These are phyloP conservation scores for Phytophthora capsici DNA, from an alignment of 352 stramenopile species.

Conservation along the genomic window DNA sequence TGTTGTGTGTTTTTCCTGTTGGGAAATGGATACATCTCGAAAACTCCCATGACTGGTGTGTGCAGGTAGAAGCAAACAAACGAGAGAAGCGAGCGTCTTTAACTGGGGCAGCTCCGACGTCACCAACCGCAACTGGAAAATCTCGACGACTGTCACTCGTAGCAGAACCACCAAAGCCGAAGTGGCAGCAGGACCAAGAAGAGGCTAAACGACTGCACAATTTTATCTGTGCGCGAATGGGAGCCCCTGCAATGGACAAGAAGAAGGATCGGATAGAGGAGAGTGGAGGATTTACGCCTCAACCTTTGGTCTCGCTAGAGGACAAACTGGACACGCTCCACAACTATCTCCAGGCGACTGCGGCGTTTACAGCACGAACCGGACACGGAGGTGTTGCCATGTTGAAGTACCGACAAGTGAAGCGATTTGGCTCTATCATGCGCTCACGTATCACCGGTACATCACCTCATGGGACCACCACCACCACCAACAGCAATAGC, in stretches of 20 bases:
- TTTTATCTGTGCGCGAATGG: conserved; percentile 74
- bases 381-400: conserved; percentile 37
- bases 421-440: conserved; percentile 73
- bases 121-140: background rate
- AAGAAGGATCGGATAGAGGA: conserved; percentile 43
- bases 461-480: background rate
- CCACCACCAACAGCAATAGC: background rate
- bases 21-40: conserved; percentile 60
- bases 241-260: conserved; percentile 23
- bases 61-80: conserved; percentile 62
- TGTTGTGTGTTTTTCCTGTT: conserved; percentile 67
- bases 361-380: conserved; percentile 11
- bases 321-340: conserved; percentile 72
- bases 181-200: conserved; percentile 59
- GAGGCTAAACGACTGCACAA: conserved; percentile 61
- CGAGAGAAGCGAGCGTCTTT: conserved; percentile 45
- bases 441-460: conserved; percentile 39
- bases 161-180: conserved; percentile 1
- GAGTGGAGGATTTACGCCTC: conserved; percentile 54
- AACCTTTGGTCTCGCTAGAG: conserved; percentile 49
- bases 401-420: conserved; percentile 71
- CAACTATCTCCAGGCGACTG: conserved; percentile 57
- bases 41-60: conserved; percentile 66
- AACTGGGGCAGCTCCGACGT: background rate
- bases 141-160: conserved; percentile 4